Evolutionary conservation across 1,139 yeast species (phyloP), one percentile per base, ranked within the genome.

Genomic region (Zhuliangozyma parablackwelliae): DNA sequence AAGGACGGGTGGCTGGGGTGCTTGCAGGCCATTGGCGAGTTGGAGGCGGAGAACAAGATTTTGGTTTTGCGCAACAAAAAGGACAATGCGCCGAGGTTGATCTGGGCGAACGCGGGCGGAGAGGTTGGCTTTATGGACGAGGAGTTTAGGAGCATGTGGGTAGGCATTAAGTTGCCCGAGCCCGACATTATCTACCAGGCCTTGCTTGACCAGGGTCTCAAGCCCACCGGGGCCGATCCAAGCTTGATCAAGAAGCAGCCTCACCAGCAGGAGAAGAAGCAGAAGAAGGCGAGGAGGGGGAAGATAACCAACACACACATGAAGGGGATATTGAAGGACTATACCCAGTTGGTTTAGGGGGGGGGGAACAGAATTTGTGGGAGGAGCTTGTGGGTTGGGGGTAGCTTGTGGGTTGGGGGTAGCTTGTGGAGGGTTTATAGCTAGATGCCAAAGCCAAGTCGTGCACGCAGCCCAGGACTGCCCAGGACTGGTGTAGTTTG

Each of bases 1-100:
- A 83, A 82, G 52, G 99, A 94, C 56, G 98, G 98, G 16, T 94
- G 99, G 99, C 76, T 85, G 35, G 95, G 90, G n/a, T 90, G 96
- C 56, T 59, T 83, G 33, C 79, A 77, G 6, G 85, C 94, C 0
- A 79, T 92, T 24, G 80, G 80, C 34, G 81, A 82, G 49, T 65
- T 92, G 32, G 97, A 92, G 54, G 71, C 73, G 38, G 82, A 83
- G 38, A 77, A 83, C 43, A 82, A 85, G 49, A 80, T 90, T 30
- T 69, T 92, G 31, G 96, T 92, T 3, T 67, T 88, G 48, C 74
- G 96, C 40, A 88, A 95, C 31, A 89, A 90, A 53, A 92, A 94
- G 68, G 98, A 92, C 51, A 88, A 86, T 54, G 72, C 89, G 1
- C 96, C 98, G 10, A 68, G 96, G 45, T 76, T 83, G 42, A 87